Evolutionary conservation across 495 filamentous ascomycete species (phyloP).

Genomic region (Penicillium atrosanguineum): DNA sequence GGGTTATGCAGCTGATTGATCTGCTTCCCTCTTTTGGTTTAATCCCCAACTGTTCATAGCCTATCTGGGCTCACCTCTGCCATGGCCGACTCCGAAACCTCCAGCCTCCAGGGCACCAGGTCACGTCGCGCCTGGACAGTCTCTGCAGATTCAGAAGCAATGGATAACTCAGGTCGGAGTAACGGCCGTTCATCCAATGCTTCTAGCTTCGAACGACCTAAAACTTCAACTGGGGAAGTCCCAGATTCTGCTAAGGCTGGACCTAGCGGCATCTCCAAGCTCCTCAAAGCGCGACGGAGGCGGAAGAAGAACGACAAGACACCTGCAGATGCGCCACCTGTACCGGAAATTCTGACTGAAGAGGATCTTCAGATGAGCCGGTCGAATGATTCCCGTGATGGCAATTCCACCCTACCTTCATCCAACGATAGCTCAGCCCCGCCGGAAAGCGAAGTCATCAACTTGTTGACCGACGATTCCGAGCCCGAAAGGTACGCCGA

Average conservation of each 20-base stretch:
- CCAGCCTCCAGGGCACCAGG: constrained; percentile 26
- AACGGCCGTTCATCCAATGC: constrained; percentile 46
- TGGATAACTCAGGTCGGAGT: constrained; percentile 35
- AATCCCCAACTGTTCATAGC: constrained; percentile 2
- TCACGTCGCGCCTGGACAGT: constrained; percentile 32
- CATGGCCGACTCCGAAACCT: constrained; percentile 34
- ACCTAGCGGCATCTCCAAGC: constrained; percentile 49
- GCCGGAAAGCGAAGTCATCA: constrained; percentile 40
- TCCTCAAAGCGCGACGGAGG: constrained; percentile 49
- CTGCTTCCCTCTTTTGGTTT: constrained; percentile 3
- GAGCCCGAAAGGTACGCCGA: constrained; percentile 65
- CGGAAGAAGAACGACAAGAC: constrained; percentile 41
- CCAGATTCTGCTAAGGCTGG: constrained; percentile 36
- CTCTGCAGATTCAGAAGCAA: constrained; percentile 33
- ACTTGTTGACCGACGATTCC: constrained; percentile 67
- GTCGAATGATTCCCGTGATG: constrained; percentile 27
- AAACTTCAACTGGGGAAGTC: constrained; percentile 39
- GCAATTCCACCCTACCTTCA: constrained; percentile 23
- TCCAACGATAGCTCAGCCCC: constrained; percentile 26
- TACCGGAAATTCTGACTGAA: constrained; percentile 19
- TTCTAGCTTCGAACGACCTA: constrained; percentile 41
- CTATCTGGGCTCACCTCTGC: constrained; percentile 2
- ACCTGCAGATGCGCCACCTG: constrained; percentile 26
- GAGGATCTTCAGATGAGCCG: constrained; percentile 22
- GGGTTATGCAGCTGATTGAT: neutral